Percentiles rank a stretch among this genome's conserved stretches.
Evolutionary conservation across 768 basidiomycete species (phyloP).

Genomic region (Xerocomus spinulosus): DNA sequence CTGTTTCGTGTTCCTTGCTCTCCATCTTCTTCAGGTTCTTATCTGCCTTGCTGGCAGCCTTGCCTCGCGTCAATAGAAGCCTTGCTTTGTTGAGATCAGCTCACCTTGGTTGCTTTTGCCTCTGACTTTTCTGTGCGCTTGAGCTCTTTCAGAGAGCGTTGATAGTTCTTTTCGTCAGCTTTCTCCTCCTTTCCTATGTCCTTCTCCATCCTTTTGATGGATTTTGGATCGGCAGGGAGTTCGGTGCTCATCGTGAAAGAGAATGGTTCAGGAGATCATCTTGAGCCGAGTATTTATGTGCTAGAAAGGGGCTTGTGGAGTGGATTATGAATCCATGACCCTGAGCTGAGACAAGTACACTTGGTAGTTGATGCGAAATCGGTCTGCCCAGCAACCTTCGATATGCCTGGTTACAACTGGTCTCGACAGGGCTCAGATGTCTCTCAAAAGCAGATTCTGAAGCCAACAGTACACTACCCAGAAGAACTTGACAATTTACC

Average conservation of each 20-base stretch:
- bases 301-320: slow-evolving; percentile 1
- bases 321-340: no score
- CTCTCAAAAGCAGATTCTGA: slow-evolving; percentile 15
- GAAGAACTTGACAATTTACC: slow-evolving; percentile 35
- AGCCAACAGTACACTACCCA: slow-evolving; percentile 52
- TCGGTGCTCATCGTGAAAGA: background rate
- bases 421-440: slow-evolving; percentile 8
- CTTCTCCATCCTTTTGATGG: slow-evolving; percentile 41
- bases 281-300: background rate
- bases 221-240: slow-evolving; percentile 19
- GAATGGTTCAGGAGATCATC: background rate
- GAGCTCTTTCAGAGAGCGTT: slow-evolving; percentile 33
- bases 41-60: slow-evolving; percentile 46
- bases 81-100: background rate
- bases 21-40: slow-evolving; percentile 39
- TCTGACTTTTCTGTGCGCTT: background rate
- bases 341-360: background rate
- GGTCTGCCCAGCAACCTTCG: background rate
- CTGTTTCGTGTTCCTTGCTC: background rate
- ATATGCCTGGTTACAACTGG: slow-evolving; percentile 15
- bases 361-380: background rate
- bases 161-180: background rate
- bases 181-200: slow-evolving; percentile 1
- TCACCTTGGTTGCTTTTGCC: background rate
- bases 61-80: background rate